Evolutionary conservation across 1,284 basidiomycete species (phyloP).

Genomic region (Ceratobasidium sp.): DNA sequence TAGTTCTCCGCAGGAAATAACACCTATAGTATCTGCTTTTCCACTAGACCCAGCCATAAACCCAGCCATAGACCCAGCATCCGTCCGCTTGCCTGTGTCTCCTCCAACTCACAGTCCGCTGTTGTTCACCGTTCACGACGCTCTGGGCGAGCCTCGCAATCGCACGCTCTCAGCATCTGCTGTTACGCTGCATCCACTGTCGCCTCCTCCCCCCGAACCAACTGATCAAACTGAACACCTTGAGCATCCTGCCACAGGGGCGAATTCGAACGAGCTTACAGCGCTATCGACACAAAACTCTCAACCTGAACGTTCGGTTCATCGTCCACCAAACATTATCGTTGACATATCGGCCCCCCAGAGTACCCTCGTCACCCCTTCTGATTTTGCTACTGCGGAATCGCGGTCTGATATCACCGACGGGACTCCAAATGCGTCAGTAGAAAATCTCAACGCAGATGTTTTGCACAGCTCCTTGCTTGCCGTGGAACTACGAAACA

Average conservation of each 20-base stretch:
- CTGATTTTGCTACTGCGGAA: slow-evolving; percentile 40
- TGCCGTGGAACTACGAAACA: slow-evolving; percentile 4
- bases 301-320: background rate
- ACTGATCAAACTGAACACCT: background rate
- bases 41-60: slow-evolving; percentile 7
- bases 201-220: slow-evolving; percentile 48
- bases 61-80: slow-evolving; percentile 31
- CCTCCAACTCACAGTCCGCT: slow-evolving; percentile 1
- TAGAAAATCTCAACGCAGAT: slow-evolving; percentile 10
- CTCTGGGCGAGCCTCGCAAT: background rate
- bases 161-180: slow-evolving; percentile 50
- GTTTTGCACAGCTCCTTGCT: background rate
- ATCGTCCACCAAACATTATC: slow-evolving; percentile 27
- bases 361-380: slow-evolving; percentile 33
- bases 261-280: background rate
- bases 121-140: background rate
- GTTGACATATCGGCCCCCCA: slow-evolving; percentile 35
- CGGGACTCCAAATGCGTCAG: slow-evolving; percentile 13
- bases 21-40: background rate
- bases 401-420: slow-evolving; percentile 39
- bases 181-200: slow-evolving; percentile 52
- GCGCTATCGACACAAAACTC: background rate
- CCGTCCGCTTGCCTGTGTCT: slow-evolving; percentile 31
- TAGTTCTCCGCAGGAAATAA: slow-evolving; percentile 24
- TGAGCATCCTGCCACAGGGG: background rate